phyloP scores from a whole-genome alignment of 495 filamentous ascomycete species.

The Oidiodendron maius region DNA sequence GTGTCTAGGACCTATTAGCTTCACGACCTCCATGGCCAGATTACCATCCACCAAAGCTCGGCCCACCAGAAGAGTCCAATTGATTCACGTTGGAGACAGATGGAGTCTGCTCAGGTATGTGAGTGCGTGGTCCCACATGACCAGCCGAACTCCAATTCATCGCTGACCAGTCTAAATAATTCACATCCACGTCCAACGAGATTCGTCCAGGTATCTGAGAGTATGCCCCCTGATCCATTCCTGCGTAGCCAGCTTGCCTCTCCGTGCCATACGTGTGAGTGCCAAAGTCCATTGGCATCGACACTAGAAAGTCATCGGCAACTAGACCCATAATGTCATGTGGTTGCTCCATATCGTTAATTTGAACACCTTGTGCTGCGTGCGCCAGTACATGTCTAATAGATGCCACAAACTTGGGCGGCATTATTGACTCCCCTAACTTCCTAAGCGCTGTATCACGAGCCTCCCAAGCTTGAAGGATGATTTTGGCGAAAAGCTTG shows the following conservation, averaged over 20 bases:
- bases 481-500: slow-evolving; percentile 32
- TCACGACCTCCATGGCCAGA: not conserved
- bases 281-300: slow-evolving; percentile 16
- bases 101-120: not conserved
- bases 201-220: slow-evolving; percentile 17
- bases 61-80: not conserved
- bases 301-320: slow-evolving; percentile 17
- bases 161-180: slow-evolving; percentile 26
- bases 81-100: not conserved
- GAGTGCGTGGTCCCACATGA: not conserved
- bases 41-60: not conserved
- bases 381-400: slow-evolving; percentile 27
- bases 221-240: slow-evolving; percentile 9
- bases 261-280: slow-evolving; percentile 4
- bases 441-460: slow-evolving; percentile 27
- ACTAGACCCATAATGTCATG: slow-evolving; percentile 11
- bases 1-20: not conserved
- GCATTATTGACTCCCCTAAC: slow-evolving; percentile 14
- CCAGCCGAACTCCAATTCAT: slow-evolving; percentile 20
- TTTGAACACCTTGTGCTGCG: slow-evolving; percentile 5
- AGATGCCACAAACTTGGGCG: slow-evolving; percentile 35
- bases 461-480: slow-evolving; percentile 42
- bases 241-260: slow-evolving; percentile 9
- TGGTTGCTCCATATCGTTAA: slow-evolving; percentile 13
- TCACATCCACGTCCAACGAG: slow-evolving; percentile 20